Evolutionary conservation across 768 basidiomycete species (phyloP), one percentile per base, ranked within the genome.

Genomic region (Tricholoma matsutake): DNA sequence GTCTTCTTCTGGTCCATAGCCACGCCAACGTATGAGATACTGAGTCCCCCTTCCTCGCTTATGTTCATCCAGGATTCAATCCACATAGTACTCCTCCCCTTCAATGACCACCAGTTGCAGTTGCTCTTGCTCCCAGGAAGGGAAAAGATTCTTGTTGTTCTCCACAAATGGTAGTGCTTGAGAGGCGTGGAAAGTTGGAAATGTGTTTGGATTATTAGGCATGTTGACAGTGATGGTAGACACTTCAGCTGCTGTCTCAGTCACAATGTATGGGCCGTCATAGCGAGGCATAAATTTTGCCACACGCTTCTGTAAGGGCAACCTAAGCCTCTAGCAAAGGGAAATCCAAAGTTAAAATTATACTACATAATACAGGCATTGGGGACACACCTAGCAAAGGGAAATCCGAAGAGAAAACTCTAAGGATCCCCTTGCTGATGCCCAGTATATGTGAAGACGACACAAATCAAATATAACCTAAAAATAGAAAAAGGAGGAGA

Each of bases 231-330:
- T 73, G 18, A 61, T n/a, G 3, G 57, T 65, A 2, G 71, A 75
- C 0, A 51, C 52, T 18, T 64, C 55, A 0, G 57, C 64, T 22
- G 67, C 0, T 49, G 71, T 66, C 0, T 60, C 56, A 0, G 60
- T 59, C 7, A 79, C 57, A 0, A 0, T 31, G 58, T 68, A 75
- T 0, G 70, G 37, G 0, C 76, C 64, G 51, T 80, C 72, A 13
- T 53, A 75, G 0, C 68, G 58, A 0, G 73, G 73, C 69, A 81
- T 75, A 53, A 78, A 79, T 51, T 81, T 80, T 0, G 75, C 74
- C 0, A 72, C 71, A 0, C 67, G 66, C 4, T 67, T n/a, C n/a
- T n/a, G n/a, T n/a, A n/a, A n/a, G n/a, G n/a, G n/a, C n/a, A n/a
- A n/a, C n/a, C n/a, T n/a, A n/a, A n/a, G n/a, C n/a, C n/a, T n/a